These are phyloP conservation scores for Sicyos edulis DNA, from an alignment of 306 rosid genomes.

Conservation along the genomic window DNA sequence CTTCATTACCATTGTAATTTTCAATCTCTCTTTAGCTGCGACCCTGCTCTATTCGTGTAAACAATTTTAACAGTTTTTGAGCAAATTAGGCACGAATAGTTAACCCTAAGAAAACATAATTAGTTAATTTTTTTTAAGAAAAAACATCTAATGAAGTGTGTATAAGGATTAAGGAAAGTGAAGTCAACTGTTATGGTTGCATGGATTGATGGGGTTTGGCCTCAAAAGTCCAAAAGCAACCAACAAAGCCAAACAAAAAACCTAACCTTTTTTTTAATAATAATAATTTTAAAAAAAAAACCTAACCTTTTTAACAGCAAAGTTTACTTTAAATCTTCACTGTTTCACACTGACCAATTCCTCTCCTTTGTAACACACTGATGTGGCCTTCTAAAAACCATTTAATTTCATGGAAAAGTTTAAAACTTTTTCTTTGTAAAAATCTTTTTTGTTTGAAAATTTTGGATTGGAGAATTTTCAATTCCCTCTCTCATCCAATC, in stretches of 20 bases:
- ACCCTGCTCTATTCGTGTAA: too few relatives aligned
- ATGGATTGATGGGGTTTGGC: background rate
- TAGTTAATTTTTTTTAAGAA: background rate
- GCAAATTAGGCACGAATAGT: background rate
- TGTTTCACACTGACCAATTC: conserved; percentile 17
- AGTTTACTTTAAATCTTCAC: background rate
- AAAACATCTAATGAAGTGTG: background rate
- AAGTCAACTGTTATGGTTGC: conserved; percentile 4
- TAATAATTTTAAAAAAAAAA: too few relatives aligned
- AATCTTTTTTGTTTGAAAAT: background rate
- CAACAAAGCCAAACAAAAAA: background rate
- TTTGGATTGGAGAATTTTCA: conserved; percentile 17
- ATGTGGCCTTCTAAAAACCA: conserved; percentile 9
- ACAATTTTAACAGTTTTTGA: too few relatives aligned
- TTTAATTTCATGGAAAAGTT: background rate
- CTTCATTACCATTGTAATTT: too few relatives aligned
- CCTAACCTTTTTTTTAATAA: background rate
- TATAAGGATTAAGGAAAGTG: background rate
- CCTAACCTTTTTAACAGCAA: background rate
- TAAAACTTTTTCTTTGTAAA: background rate
- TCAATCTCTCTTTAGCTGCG: too few relatives aligned
- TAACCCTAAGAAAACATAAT: background rate
- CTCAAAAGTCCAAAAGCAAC: conserved; percentile 10
- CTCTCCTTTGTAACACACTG: background rate
- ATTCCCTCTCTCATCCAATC: conserved; percentile 1